phyloP scores from a whole-genome alignment of 805 yeast species.

The Soucietia sequanensis region DNA sequence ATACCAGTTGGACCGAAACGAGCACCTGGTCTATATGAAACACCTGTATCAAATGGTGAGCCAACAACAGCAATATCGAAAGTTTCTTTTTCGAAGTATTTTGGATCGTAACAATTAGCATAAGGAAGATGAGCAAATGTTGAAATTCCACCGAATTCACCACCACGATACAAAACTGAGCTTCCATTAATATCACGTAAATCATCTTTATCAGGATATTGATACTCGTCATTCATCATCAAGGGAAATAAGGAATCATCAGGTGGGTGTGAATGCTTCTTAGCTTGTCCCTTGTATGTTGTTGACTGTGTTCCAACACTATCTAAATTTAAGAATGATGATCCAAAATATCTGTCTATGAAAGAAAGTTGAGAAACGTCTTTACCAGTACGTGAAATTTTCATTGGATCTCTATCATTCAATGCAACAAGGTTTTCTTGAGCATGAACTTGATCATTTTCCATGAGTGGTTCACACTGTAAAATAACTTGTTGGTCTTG shows the following conservation, averaged over 20 bases:
- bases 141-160: slow-evolving; percentile 33
- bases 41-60: slow-evolving; percentile 60
- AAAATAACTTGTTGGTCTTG: slow-evolving; percentile 16
- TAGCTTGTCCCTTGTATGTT: slow-evolving; percentile 16
- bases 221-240: slow-evolving; percentile 28
- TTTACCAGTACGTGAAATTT: slow-evolving; percentile 2
- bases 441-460: background rate
- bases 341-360: slow-evolving; percentile 32
- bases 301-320: slow-evolving; percentile 16
- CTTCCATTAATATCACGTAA: slow-evolving; percentile 38
- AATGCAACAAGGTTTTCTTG: too few relatives aligned
- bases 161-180: slow-evolving; percentile 37
- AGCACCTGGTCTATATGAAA: slow-evolving; percentile 56
- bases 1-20: slow-evolving; percentile 58
- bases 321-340: slow-evolving; percentile 26
- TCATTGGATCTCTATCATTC: too few relatives aligned
- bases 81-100: slow-evolving; percentile 13
- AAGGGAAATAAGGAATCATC: slow-evolving; percentile 25
- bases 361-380: slow-evolving; percentile 25
- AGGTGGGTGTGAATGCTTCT: slow-evolving; percentile 24
- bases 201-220: slow-evolving; percentile 36
- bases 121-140: slow-evolving; percentile 26
- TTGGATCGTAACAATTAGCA: slow-evolving; percentile 14
- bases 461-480: slow-evolving; percentile 12
- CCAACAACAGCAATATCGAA: slow-evolving; percentile 57